A percentile compares a stretch with the other conserved stretches of the same genome.
phyloP scores from a whole-genome alignment of 108 stramenopile species.

The Nannochloropsis granulata region DNA sequence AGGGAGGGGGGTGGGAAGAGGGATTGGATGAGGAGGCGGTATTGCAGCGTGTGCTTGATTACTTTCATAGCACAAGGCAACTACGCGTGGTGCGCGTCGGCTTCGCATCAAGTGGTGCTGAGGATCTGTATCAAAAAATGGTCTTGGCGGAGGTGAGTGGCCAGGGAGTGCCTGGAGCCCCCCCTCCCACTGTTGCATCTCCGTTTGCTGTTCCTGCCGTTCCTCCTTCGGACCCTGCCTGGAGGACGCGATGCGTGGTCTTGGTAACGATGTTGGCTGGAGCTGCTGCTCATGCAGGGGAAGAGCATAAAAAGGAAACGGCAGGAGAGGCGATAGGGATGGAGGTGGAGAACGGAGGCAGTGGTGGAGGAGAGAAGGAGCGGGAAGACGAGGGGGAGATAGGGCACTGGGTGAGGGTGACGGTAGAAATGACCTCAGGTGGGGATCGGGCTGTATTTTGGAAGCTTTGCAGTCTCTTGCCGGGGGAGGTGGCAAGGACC shows the following conservation, averaged over 20 bases:
- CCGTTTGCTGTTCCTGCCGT: background rate
- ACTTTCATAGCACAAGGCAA: constrained; percentile 26
- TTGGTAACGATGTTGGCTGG: background rate
- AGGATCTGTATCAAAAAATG: background rate
- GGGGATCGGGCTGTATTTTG: constrained; percentile 38
- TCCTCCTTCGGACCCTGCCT: background rate
- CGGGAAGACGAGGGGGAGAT: background rate
- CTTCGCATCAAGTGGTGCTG: background rate
- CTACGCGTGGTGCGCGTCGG: background rate
- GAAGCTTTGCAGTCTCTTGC: constrained; percentile 42
- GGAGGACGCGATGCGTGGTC: background rate
- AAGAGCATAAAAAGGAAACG: background rate
- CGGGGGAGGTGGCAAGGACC: constrained; percentile 51
- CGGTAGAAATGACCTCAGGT: constrained; percentile 13
- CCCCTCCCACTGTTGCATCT: background rate
- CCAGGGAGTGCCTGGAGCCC: background rate
- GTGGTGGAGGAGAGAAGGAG: background rate
- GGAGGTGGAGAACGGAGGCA: background rate
- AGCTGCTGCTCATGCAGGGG: constrained; percentile 1
- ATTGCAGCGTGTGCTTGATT: constrained; percentile 27
- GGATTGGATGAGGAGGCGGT: background rate
- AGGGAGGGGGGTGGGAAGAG: constrained; percentile 1
- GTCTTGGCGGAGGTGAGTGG: background rate
- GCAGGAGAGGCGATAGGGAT: background rate
- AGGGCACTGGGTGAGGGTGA: constrained; percentile 20